These are phyloP conservation scores for Ceratobasidium sp. DNA, from an alignment of 1,284 basidiomycete species.

Conservation along the genomic window DNA sequence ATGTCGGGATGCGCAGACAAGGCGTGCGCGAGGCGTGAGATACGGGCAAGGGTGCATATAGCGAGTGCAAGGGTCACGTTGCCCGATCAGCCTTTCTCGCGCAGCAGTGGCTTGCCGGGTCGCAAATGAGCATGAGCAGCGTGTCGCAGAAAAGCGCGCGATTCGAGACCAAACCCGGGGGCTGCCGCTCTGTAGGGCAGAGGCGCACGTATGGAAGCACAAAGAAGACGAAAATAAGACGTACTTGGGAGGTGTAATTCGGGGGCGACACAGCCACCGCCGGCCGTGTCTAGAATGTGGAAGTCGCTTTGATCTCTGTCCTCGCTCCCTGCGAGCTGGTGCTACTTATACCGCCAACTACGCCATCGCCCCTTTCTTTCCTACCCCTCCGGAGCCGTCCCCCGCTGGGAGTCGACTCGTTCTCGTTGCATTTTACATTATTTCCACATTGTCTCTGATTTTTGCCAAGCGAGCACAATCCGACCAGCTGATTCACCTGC, in stretches of 20 bases:
- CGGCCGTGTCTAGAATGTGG: slow-evolving; percentile 5
- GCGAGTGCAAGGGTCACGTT: neutral
- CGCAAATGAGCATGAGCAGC: neutral
- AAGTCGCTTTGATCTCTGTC: neutral
- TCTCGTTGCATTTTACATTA: no score
- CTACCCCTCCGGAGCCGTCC: neutral
- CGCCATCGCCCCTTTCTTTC: slow-evolving; percentile 17
- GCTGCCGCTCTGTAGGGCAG: neutral
- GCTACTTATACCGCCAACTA: neutral
- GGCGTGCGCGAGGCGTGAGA: neutral
- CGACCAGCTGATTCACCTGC: no score
- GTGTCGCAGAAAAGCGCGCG: neutral
- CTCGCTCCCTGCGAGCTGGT: neutral
- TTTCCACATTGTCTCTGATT: no score
- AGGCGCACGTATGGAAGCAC: neutral
- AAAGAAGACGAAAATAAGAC: slow-evolving; percentile 3
- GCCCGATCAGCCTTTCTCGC: neutral
- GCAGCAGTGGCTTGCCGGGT: neutral
- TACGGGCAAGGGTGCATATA: neutral
- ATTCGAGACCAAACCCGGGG: slow-evolving; percentile 18
- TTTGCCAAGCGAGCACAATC: no score
- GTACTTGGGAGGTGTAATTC: neutral
- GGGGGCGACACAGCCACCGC: slow-evolving; percentile 20
- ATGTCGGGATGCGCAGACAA: neutral
- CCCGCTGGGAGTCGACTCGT: no score